These are phyloP conservation scores for Mycena rebaudengoi DNA, from an alignment of 768 basidiomycete genomes.

Conservation along the genomic window DNA sequence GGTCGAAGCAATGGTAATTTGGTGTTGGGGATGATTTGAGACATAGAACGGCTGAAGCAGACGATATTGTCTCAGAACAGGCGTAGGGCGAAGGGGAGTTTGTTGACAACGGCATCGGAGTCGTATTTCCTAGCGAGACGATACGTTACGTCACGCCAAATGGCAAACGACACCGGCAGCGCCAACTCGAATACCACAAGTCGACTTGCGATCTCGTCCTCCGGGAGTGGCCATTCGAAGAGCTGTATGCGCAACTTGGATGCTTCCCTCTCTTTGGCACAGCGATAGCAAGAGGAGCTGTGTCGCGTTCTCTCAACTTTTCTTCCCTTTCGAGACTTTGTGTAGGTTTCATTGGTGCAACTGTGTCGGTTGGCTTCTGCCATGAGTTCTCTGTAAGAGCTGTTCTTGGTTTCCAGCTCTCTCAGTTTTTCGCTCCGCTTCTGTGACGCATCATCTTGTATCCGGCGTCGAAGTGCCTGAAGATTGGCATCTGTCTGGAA, in stretches of 20 bases:
- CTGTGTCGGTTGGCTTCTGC: constrained; percentile 1
- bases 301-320: too few relatives aligned
- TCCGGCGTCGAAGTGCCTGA: constrained; percentile 32
- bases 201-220: constrained; percentile 26
- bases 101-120: neutral
- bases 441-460: constrained; percentile 35
- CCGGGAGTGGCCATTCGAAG: constrained; percentile 59
- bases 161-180: constrained; percentile 47
- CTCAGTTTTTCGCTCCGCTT: constrained; percentile 28
- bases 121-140: neutral
- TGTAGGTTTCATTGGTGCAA: too few relatives aligned
- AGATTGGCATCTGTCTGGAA: constrained; percentile 34
- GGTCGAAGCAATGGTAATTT: constrained; percentile 46
- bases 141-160: constrained; percentile 55
- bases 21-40: constrained; percentile 7
- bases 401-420: constrained; percentile 37
- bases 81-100: constrained; percentile 8
- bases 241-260: constrained; percentile 37
- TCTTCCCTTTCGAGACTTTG: too few relatives aligned
- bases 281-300: constrained; percentile 39
- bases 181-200: constrained; percentile 51
- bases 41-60: neutral
- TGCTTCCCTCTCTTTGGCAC: constrained; percentile 18
- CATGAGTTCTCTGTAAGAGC: constrained; percentile 27
- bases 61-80: constrained; percentile 12